Conservation (phyloP, 176 grass and related monocot genomes). For the Poa annua region DNA sequence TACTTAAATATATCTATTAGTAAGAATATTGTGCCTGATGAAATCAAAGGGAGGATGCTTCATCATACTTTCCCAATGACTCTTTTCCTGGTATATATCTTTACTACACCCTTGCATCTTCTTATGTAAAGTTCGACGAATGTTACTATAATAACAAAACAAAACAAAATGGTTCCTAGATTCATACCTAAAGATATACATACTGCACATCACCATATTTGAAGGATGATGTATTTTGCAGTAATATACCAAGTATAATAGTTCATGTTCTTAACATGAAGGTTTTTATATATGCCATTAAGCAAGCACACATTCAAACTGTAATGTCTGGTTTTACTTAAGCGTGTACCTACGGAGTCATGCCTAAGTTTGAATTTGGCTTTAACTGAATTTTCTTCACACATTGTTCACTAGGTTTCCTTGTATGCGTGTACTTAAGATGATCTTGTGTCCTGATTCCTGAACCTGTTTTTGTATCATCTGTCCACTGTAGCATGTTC, state of each 20-base stretch:
- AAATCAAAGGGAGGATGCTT: conserved; percentile 91
- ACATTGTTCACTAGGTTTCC: not conserved
- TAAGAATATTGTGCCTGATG: conserved; percentile 95
- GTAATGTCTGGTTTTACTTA: not conserved
- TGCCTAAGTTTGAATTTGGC: not conserved
- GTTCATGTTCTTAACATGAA: not conserved
- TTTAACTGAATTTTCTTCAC: conserved; percentile 11
- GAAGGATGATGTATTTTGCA: not conserved
- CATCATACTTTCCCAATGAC: conserved; percentile 96
- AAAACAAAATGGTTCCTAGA: not conserved
- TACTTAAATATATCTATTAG: conserved; percentile 99
- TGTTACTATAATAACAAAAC: not conserved
- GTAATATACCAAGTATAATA: not conserved
- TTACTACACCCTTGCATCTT: not conserved
- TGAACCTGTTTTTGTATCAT: conserved; percentile 15
- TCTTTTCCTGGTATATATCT: conserved; percentile 81
- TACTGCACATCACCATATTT: conserved; percentile 16
- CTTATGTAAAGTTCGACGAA: conserved; percentile 18
- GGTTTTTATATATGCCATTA: not conserved
- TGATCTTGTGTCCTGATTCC: conserved; percentile 1
- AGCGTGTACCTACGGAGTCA: conserved; percentile 24
- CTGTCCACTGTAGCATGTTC: not conserved
- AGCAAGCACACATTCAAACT: not conserved
- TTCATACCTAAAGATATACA: not conserved
- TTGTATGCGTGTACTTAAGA: not conserved